Conservation (phyloP, 2,329 filamentous ascomycete genomes). For the Xylaria sp. region DNA sequence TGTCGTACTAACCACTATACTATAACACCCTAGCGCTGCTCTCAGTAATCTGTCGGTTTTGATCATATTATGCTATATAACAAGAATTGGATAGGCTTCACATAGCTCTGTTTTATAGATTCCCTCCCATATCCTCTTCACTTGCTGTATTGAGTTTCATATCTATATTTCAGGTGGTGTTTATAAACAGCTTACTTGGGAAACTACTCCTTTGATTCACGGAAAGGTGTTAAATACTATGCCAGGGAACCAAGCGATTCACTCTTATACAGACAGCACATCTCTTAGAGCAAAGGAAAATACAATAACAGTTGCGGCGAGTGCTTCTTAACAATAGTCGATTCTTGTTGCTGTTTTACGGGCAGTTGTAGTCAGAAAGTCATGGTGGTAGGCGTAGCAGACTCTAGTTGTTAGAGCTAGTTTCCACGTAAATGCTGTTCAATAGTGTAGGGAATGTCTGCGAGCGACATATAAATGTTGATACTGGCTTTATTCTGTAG, state of each 20-base stretch:
- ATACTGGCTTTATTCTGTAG: neutral
- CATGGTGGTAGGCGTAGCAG: neutral
- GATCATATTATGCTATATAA: too few species aligned
- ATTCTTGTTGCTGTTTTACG: neutral
- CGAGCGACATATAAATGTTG: neutral
- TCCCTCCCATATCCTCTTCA: too few species aligned
- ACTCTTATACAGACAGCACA: neutral
- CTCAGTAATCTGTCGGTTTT: too few species aligned
- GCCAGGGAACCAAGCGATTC: neutral
- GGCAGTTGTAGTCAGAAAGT: neutral
- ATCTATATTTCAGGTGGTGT: too few species aligned
- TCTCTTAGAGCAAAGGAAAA: neutral
- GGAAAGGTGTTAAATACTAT: neutral
- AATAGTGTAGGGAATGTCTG: neutral
- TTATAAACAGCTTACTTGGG: too few species aligned
- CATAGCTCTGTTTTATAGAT: too few species aligned
- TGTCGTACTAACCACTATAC: constrained; percentile 40
- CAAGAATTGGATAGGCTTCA: too few species aligned
- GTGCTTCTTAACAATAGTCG: neutral
- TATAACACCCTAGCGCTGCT: too few species aligned
- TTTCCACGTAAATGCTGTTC: neutral
- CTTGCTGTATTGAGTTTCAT: too few species aligned
- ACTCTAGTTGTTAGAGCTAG: neutral
- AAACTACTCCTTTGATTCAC: neutral
- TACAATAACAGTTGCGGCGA: neutral